These are phyloP conservation scores for Fraxinus platypoda DNA, from an alignment of 305 asterid species.

Conservation along the genomic window DNA sequence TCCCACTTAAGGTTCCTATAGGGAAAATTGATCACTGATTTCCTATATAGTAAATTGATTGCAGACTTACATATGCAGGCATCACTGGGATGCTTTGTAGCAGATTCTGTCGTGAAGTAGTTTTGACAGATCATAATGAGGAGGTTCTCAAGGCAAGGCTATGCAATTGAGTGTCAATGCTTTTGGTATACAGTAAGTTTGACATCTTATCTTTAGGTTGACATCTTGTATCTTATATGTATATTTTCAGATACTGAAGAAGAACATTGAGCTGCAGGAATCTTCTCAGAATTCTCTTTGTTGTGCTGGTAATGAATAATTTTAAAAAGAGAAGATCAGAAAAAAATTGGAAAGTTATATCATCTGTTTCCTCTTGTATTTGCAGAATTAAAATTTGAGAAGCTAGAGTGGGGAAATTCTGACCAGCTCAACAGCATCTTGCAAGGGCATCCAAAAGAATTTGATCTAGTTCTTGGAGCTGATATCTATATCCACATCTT, in stretches of 20 bases:
- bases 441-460: constrained; percentile 63
- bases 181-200: constrained; percentile 19
- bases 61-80: constrained; percentile 47
- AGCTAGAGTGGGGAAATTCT: constrained; percentile 87
- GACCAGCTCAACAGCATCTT: constrained; percentile 67
- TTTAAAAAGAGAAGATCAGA: background rate
- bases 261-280: constrained; percentile 63
- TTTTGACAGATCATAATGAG: constrained; percentile 85
- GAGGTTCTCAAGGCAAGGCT: constrained; percentile 94
- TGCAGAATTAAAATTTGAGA: constrained; percentile 62
- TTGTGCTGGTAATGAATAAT: constrained; percentile 50
- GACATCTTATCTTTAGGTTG: constrained; percentile 23
- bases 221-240: constrained; percentile 16
- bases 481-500: constrained; percentile 85
- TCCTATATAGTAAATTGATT: constrained; percentile 17
- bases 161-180: constrained; percentile 24
- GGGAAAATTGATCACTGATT: background rate
- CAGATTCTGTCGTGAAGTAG: constrained; percentile 73
- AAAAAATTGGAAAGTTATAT: background rate
- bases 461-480: constrained; percentile 91
- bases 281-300: constrained; percentile 35
- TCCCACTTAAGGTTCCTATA: background rate
- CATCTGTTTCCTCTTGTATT: constrained; percentile 21
- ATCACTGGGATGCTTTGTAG: constrained; percentile 85
- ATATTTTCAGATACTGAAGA: constrained; percentile 62